phyloP scores from a whole-genome alignment of 83 land plant genomes.

The Diphasiastrum complanatum region DNA sequence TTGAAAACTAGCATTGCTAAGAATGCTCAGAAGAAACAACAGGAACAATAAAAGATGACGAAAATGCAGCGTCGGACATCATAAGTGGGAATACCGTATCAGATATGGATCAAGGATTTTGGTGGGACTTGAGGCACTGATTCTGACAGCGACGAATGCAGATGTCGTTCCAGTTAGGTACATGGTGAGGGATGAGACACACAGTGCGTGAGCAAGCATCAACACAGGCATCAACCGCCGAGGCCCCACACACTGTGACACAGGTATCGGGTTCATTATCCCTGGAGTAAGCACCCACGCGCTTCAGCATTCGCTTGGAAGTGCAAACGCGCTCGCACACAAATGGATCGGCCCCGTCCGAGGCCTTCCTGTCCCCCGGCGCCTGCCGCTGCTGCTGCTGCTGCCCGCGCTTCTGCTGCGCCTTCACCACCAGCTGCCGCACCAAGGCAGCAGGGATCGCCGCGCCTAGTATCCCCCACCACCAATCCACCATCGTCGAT shows the following conservation, averaged over 20 bases:
- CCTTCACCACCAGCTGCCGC: constrained; percentile 52
- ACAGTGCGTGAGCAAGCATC: constrained; percentile 88
- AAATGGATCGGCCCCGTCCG: constrained; percentile 46
- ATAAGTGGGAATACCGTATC: too few species aligned
- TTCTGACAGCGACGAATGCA: constrained; percentile 74
- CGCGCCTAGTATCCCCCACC: constrained; percentile 79
- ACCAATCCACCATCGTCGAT: constrained; percentile 88
- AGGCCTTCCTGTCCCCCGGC: constrained; percentile 50
- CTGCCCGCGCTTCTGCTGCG: constrained; percentile 36
- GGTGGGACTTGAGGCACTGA: constrained; percentile 79
- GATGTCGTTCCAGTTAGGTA: constrained; percentile 90
- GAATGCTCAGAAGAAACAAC: too few species aligned
- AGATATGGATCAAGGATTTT: too few species aligned
- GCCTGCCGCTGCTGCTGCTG: constrained; percentile 51
- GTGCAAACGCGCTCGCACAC: constrained; percentile 82
- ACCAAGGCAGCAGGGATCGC: constrained; percentile 68
- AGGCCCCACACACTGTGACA: constrained; percentile 81
- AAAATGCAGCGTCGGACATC: too few species aligned
- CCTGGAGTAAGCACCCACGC: constrained; percentile 79
- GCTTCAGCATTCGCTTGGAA: constrained; percentile 74
- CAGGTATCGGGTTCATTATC: constrained; percentile 71
- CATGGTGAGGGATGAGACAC: constrained; percentile 85
- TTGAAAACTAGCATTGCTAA: too few species aligned
- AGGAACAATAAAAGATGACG: too few species aligned
- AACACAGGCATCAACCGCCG: constrained; percentile 83